Percentiles rank a stretch among this genome's conserved stretches.
Conservation (phyloP, 257 asterid species). For the Gardenia jasminoides region DNA sequence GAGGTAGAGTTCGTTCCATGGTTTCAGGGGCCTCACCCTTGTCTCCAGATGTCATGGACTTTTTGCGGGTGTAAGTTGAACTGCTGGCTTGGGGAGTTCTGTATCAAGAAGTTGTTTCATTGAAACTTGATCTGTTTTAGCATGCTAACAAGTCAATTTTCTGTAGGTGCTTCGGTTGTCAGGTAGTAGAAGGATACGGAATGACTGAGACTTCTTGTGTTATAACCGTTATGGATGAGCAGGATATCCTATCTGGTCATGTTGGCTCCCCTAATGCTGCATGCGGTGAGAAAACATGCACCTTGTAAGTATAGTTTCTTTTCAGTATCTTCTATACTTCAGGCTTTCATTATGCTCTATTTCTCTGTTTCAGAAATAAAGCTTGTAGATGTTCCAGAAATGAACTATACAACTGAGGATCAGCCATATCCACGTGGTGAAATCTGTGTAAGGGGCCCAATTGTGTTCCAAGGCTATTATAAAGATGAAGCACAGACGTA, state of each 20-base stretch:
- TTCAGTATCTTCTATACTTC: background rate
- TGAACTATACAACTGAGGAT: slow-evolving; percentile 90
- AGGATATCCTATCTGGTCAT: slow-evolving; percentile 72
- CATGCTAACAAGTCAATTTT: slow-evolving; percentile 1
- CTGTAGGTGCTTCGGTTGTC: slow-evolving; percentile 86
- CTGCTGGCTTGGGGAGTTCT: background rate
- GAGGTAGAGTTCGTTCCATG: slow-evolving; percentile 90
- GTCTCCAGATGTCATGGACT: slow-evolving; percentile 96
- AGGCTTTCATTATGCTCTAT: background rate
- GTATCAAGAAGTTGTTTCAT: background rate
- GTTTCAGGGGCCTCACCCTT: slow-evolving; percentile 95
- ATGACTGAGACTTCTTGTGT: slow-evolving; percentile 96
- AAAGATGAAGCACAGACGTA: slow-evolving; percentile 92
- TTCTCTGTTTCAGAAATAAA: slow-evolving; percentile 58
- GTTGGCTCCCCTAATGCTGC: slow-evolving; percentile 95
- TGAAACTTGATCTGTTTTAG: background rate
- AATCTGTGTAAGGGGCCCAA: slow-evolving; percentile 93
- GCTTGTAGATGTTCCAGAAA: slow-evolving; percentile 93
- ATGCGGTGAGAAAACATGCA: slow-evolving; percentile 57
- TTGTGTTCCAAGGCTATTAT: slow-evolving; percentile 79
- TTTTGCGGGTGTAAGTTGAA: slow-evolving; percentile 80
- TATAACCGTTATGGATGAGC: slow-evolving; percentile 70
- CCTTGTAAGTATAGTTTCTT: too few species aligned
- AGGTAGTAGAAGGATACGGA: slow-evolving; percentile 84
- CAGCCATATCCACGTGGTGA: slow-evolving; percentile 94